Conservation (phyloP, 768 basidiomycete genomes). For the Rhodotorula sphaerocarpa region DNA sequence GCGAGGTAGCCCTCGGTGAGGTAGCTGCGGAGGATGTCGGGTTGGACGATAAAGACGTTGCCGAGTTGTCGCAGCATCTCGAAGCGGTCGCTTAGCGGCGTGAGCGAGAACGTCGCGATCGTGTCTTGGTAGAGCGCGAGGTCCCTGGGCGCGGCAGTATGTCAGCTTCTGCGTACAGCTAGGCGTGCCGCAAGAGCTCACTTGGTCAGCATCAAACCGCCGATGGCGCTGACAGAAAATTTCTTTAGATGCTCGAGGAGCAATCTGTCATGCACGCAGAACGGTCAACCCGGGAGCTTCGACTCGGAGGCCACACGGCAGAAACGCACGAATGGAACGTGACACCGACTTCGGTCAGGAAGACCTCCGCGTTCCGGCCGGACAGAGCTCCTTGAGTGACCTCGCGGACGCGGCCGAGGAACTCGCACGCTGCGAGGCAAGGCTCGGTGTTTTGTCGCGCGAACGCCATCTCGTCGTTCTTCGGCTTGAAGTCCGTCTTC, state of each 20-base stretch:
- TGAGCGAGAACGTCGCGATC: conserved; percentile 69
- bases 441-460: conserved; percentile 91
- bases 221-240: conserved; percentile 92
- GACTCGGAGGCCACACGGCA: no score
- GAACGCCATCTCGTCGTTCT: conserved; percentile 90
- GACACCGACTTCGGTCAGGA: conserved; percentile 86
- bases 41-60: conserved; percentile 90
- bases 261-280: conserved; percentile 50
- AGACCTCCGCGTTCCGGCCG: conserved; percentile 85
- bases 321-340: conserved; percentile 71
- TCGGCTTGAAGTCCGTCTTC: conserved; percentile 90
- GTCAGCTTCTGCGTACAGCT: background rate
- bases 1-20: conserved; percentile 84
- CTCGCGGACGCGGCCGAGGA: conserved; percentile 70
- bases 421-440: conserved; percentile 74
- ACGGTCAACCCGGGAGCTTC: background rate
- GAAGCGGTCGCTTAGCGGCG: conserved; percentile 82
- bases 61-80: conserved; percentile 96
- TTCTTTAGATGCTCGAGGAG: conserved; percentile 90
- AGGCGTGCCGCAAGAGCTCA: conserved; percentile 43
- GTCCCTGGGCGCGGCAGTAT: conserved; percentile 54
- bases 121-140: conserved; percentile 92
- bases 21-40: conserved; percentile 89
- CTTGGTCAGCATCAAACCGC: conserved; percentile 98
- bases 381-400: conserved; percentile 65